Conservation (phyloP, 805 yeast genomes). For the Candida jianshihensis region DNA sequence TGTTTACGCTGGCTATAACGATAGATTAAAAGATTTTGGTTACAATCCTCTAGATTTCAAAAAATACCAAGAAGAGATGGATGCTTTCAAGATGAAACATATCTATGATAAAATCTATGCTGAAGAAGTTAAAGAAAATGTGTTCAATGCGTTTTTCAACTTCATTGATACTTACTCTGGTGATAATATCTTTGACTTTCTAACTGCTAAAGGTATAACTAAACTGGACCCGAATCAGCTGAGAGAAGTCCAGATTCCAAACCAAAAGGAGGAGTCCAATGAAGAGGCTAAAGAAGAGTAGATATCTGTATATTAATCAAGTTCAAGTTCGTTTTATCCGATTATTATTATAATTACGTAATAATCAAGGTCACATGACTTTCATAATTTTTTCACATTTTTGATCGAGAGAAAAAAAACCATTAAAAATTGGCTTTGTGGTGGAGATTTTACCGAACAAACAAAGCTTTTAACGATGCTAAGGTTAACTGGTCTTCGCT, state of each 20-base stretch:
- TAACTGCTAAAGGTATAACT: conserved; percentile 36
- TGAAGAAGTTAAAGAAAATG: conserved; percentile 84
- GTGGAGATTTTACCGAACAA: neutral
- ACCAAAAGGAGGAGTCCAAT: conserved; percentile 12
- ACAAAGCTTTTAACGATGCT: neutral
- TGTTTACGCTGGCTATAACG: conserved; percentile 80
- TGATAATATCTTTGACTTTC: conserved; percentile 38
- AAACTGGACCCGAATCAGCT: conserved; percentile 11
- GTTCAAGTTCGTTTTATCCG: too few relatives aligned
- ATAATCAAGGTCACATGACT: too few relatives aligned
- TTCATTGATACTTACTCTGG: conserved; percentile 80
- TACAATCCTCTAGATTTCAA: conserved; percentile 68
- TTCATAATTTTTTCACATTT: too few relatives aligned
- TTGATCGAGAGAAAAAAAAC: too few relatives aligned
- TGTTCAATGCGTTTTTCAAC: conserved; percentile 84
- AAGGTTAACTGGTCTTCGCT: neutral
- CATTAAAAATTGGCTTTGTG: neutral
- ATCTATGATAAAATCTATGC: conserved; percentile 89
- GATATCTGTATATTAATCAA: neutral
- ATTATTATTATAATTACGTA: too few relatives aligned
- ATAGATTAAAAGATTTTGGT: conserved; percentile 64
- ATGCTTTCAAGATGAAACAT: conserved; percentile 76
- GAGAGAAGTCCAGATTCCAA: conserved; percentile 18
- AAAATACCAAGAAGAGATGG: conserved; percentile 62
- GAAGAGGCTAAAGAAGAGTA: conserved; percentile 5